A percentile compares a stretch with the other conserved stretches of the same genome.
These are phyloP conservation scores for Rhizopus delemar DNA, from an alignment of 371 early-diverging fungal genomes.

Conservation along the genomic window DNA sequence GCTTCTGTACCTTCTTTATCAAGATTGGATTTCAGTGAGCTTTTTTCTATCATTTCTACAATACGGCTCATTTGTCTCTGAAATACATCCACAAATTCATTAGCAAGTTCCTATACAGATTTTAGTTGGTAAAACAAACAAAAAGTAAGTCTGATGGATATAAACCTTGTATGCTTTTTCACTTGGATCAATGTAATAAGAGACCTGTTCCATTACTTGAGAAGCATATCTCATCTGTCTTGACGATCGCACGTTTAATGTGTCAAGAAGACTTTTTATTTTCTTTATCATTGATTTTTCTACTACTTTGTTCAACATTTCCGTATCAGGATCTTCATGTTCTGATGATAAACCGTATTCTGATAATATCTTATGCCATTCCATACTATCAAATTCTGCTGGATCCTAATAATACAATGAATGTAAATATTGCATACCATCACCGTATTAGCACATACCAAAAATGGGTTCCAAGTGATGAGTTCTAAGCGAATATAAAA, in stretches of 20 bases:
- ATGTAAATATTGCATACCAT: not conserved
- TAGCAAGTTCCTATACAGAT: conserved; percentile 27
- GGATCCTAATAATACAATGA: conserved; percentile 19
- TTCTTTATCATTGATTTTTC: conserved; percentile 46
- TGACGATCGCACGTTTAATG: conserved; percentile 34
- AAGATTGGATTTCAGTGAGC: conserved; percentile 12
- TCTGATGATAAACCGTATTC: conserved; percentile 49
- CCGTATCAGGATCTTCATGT: conserved; percentile 57
- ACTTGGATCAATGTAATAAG: conserved; percentile 46
- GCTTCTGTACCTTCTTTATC: conserved; percentile 21
- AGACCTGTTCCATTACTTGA: conserved; percentile 43
- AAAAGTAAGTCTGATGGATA: not conserved
- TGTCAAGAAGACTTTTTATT: conserved; percentile 35
- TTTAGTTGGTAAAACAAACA: conserved; percentile 1
- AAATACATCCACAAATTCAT: conserved; percentile 24
- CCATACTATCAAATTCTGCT: conserved; percentile 55
- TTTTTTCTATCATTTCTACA: conserved; percentile 28
- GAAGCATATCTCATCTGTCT: conserved; percentile 41
- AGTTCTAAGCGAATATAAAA: conserved; percentile 68
- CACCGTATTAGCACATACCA: conserved; percentile 24
- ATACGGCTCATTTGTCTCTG: conserved; percentile 33
- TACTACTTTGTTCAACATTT: conserved; percentile 60
- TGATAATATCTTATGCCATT: conserved; percentile 53
- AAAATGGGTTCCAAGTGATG: conserved; percentile 63
- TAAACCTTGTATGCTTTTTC: conserved; percentile 43